Evolutionary conservation across 129 eudicot genomes (phyloP), one percentile per base, ranked within the genome.

Genomic region (Oenanthe sinensis): DNA sequence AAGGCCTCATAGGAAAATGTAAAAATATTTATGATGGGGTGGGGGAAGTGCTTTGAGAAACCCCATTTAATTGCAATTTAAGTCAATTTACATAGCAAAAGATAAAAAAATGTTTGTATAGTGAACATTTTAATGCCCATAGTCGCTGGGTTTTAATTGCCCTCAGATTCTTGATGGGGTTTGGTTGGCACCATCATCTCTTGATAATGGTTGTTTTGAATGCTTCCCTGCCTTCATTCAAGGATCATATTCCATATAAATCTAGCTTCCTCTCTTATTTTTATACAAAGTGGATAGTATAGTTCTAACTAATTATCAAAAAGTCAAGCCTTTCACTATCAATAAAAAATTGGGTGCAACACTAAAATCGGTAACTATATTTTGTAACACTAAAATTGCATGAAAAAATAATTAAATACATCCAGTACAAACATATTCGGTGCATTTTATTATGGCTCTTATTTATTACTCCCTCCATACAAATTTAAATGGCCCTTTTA

Each of bases 1-100:
- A 65, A 78, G 40, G 20, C 5, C 71, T 58, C 82, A 82, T 78
- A 62, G 85, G 76, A 82, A 78, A 82, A 55, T 71, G 81, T 47
- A 77, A 71, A 80, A 6, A 15, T 20, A 78, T 70, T 68, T 45
- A 75, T 26, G 40, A 49, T 15, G 60, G 78, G 78, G 58, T 24
- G 52, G 49, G 76, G 16, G 26, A 9, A 42, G 48, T 47, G 78
- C 78, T 17, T 75, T 75, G 26, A 77, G 74, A 60, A 45, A 63
- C 63, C 40, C 44, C 85, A 82, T 70, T 82, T 17, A 81, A 76
- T 36, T 75, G 70, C 76, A 71, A 71, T 71, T 70, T 40, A 71
- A 40, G 49, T 46, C 58, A 15, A 47, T 75, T 75, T 47, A 71
- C 10, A 33, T 6, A 39, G 42, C 5, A 70, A 70, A 65, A 65